Conservation (phyloP, 257 asterid species). For the Craterostigma plantagineum region DNA sequence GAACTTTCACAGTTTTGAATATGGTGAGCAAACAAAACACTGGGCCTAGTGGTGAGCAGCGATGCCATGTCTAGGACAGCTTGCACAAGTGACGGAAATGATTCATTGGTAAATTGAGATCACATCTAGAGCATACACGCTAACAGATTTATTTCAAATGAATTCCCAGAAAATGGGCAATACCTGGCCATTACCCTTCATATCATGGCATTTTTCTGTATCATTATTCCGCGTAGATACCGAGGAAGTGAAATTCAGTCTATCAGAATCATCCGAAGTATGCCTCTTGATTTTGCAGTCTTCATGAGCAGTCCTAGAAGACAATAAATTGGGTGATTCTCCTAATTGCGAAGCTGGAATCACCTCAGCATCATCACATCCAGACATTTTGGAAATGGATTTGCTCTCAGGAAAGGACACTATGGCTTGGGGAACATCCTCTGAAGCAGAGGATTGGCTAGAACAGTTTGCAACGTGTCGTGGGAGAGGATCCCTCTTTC, state of each 20-base stretch:
- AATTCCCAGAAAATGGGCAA: conserved; percentile 1
- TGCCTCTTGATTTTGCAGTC: conserved; percentile 16
- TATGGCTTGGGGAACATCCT: conserved; percentile 30
- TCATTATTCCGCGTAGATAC: conserved; percentile 13
- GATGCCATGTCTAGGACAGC: no score
- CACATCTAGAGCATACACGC: no score
- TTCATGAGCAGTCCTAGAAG: conserved; percentile 19
- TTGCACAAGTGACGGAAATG: no score
- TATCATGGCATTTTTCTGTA: conserved; percentile 15
- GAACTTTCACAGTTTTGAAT: no score
- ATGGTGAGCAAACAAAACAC: no score
- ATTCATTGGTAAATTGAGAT: no score
- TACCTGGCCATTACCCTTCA: conserved; percentile 20
- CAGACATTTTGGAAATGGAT: conserved; percentile 16
- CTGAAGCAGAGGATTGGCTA: conserved; percentile 19
- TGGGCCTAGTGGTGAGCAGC: no score
- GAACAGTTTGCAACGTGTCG: conserved; percentile 21
- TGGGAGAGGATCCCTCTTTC: conserved; percentile 30
- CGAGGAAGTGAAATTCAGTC: conserved; percentile 16
- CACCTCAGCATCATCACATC: conserved; percentile 6
- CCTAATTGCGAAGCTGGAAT: conserved; percentile 15
- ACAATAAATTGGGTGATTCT: conserved; percentile 16
- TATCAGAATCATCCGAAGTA: conserved; percentile 19
- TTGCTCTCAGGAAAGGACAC: conserved; percentile 40
- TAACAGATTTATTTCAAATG: no score